Base-by-base conservation (phyloP, 1,139 yeast genomes). In the Taphrina flavorubra region DNA sequence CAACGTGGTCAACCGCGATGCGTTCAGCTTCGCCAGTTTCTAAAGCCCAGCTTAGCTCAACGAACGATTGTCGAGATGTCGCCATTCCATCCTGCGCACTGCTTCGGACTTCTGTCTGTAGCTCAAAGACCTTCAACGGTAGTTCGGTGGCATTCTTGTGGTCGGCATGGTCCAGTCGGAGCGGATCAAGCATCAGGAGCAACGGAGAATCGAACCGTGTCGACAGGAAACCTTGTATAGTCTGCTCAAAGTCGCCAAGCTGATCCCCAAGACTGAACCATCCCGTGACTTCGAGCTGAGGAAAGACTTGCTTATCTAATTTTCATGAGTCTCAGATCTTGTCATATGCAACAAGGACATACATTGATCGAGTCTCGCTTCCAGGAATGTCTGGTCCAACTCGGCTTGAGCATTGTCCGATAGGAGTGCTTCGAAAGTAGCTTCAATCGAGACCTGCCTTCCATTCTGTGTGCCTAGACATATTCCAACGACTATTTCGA, bases 1-100 rank as follows among this genome's bases (percentile, higher is more conserved):
- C 42, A 31, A 63, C 56, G 36, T 63, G 67, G 16, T 63, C 67
- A 13, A 63, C 67, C 31, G 67, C 67, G 18, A 63, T 63, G 1
- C 61, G 47, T 46, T 63, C 67, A 0, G 61, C 67, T 16, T 63
- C 67, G n/a, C 59, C 55, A 34, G 67, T 63, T 18, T 39, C 67
- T 11, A 63, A 46, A 16, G 31, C 34, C 67, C 67, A 63, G 25
- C 25, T 25, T n/a, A 42, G 42, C 16, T 39, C 34, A 6, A 25
- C 39, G 31, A 39, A 53, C 25, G 58, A 36, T 53, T 31, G 44
- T n/a, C 18, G 40, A 1, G 58, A 37, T 2, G 42, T 34, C 20
- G 44, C 58, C 10, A 16, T 3, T 13, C 34, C 58, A 16, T 16
- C 42, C 16, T 11, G 20, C 16, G 58, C 34, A 53, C 42, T 56